phyloP scores from a whole-genome alignment of 2,329 filamentous ascomycete genomes.

The Claviceps paspali region DNA sequence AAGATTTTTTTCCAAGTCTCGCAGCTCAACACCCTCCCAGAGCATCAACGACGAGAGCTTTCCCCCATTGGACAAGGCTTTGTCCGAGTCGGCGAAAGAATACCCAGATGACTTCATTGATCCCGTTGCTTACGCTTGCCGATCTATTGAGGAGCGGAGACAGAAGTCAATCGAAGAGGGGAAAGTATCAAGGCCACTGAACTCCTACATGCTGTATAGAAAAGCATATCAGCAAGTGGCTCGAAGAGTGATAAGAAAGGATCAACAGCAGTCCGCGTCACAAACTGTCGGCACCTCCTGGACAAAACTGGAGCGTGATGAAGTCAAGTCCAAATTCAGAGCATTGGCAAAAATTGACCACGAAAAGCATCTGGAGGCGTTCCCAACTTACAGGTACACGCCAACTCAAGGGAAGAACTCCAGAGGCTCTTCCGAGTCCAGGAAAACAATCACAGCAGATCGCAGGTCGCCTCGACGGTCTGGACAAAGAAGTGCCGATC shows the following conservation, averaged over 20 bases:
- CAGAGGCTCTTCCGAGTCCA: slow-evolving; percentile 7
- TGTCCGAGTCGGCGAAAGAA: slow-evolving; percentile 3
- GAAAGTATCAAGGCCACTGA: slow-evolving; percentile 67
- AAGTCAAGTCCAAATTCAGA: slow-evolving; percentile 61
- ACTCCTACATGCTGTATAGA: slow-evolving; percentile 95
- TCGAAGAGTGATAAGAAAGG: slow-evolving; percentile 62
- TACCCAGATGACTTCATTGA: slow-evolving; percentile 2
- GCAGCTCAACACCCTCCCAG: neutral
- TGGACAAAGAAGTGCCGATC: neutral
- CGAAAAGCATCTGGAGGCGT: slow-evolving; percentile 68
- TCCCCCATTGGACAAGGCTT: slow-evolving; percentile 3
- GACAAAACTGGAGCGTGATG: slow-evolving; percentile 56
- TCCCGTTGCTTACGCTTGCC: slow-evolving; percentile 3
- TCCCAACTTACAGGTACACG: slow-evolving; percentile 88
- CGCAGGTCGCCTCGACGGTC: slow-evolving; percentile 29
- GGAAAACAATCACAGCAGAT: slow-evolving; percentile 8
- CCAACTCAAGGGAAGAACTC: slow-evolving; percentile 50
- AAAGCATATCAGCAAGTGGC: slow-evolving; percentile 81
- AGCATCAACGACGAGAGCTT: neutral
- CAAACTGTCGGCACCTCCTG: slow-evolving; percentile 76
- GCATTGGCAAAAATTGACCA: slow-evolving; percentile 67
- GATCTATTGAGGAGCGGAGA: slow-evolving; percentile 4
- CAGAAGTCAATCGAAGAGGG: slow-evolving; percentile 15
- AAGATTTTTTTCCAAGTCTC: neutral
- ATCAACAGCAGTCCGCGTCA: slow-evolving; percentile 90